phyloP scores from a whole-genome alignment of 1,284 basidiomycete genomes.

The Xerocomus tenax region DNA sequence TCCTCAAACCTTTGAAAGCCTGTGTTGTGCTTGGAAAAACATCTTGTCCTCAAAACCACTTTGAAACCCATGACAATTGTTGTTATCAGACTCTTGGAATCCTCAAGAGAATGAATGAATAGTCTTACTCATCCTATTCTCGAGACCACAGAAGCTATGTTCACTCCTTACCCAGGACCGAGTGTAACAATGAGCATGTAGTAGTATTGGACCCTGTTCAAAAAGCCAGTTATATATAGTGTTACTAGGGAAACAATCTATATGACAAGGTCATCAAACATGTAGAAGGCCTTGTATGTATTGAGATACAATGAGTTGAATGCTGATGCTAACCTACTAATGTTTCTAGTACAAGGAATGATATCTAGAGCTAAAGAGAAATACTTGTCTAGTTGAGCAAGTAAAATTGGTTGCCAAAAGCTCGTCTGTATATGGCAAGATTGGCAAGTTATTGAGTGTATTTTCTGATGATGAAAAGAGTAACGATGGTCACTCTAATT shows the following conservation, averaged over 20 bases:
- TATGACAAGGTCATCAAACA: not conserved
- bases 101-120: no score
- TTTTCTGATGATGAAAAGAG: not conserved
- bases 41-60: no score
- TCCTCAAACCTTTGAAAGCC: no score
- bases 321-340: not conserved
- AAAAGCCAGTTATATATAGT: not conserved
- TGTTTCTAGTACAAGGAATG: not conserved
- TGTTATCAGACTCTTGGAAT: no score
- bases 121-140: no score
- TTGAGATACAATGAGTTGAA: not conserved
- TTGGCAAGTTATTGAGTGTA: not conserved
- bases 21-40: no score
- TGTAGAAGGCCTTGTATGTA: not conserved
- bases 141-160: no score
- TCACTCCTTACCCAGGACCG: no score
- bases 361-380: not conserved
- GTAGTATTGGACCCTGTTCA: not conserved
- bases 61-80: no score
- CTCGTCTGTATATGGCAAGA: not conserved
- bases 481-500: not conserved
- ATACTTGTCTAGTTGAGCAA: not conserved
- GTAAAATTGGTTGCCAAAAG: not conserved
- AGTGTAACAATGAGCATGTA: no score
- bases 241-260: not conserved